These are phyloP conservation scores for Aspergillus calidoustus DNA, from an alignment of 2,329 filamentous ascomycete genomes.

Conservation along the genomic window DNA sequence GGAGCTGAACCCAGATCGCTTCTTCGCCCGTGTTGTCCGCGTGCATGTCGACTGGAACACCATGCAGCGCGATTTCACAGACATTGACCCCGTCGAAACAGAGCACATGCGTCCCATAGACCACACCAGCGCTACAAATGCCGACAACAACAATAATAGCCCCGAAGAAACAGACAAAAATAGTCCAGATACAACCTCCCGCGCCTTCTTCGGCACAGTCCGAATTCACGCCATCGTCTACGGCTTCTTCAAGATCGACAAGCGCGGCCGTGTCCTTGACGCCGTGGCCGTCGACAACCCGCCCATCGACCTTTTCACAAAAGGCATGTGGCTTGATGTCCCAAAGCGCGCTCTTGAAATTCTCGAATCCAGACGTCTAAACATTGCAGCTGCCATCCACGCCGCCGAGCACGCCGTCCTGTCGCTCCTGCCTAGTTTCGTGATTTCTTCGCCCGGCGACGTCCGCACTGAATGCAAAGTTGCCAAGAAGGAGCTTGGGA, in stretches of 20 bases:
- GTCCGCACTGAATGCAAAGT: slow-evolving; percentile 94
- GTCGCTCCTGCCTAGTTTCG: slow-evolving; percentile 85
- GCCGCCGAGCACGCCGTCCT: slow-evolving; percentile 92
- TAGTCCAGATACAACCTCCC: slow-evolving; percentile 55
- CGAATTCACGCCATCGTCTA: slow-evolving; percentile 88
- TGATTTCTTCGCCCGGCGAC: slow-evolving; percentile 86
- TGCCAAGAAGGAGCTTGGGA: slow-evolving; percentile 82
- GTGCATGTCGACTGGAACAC: slow-evolving; percentile 97
- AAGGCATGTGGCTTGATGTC: slow-evolving; percentile 95
- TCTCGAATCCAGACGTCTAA: slow-evolving; percentile 71
- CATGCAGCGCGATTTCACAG: slow-evolving; percentile 87
- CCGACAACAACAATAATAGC: neutral
- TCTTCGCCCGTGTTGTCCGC: slow-evolving; percentile 83
- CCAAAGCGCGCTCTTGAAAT: slow-evolving; percentile 79
- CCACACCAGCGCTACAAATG: neutral
- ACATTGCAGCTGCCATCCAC: slow-evolving; percentile 88
- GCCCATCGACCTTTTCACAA: slow-evolving; percentile 80
- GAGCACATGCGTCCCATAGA: slow-evolving; percentile 78
- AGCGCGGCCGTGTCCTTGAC: slow-evolving; percentile 81
- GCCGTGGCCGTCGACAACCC: slow-evolving; percentile 93
- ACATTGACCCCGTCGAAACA: slow-evolving; percentile 91
- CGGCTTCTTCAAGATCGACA: slow-evolving; percentile 97
- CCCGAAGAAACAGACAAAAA: neutral
- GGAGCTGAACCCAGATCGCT: slow-evolving; percentile 79
- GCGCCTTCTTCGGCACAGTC: slow-evolving; percentile 85